Evolutionary conservation across 176 grass and related monocot species (phyloP).

Genomic region (Secale cereale): DNA sequence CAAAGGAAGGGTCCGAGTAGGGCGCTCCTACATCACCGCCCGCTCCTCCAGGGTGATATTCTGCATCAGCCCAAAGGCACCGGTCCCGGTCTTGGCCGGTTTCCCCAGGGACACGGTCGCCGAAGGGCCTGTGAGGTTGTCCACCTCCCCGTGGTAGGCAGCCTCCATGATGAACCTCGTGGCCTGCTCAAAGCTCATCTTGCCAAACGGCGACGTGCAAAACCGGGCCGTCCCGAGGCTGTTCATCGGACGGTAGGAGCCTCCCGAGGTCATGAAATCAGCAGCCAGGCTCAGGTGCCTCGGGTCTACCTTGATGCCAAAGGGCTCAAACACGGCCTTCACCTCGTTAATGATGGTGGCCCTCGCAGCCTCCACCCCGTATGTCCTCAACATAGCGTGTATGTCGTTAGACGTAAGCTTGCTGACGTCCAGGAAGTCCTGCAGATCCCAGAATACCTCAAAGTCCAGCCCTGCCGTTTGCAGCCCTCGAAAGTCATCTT

Average conservation of each 20-base stretch:
- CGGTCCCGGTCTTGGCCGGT: slow-evolving; percentile 76
- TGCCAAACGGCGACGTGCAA: slow-evolving; percentile 80
- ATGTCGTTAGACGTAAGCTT: slow-evolving; percentile 55
- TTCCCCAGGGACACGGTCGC: slow-evolving; percentile 80
- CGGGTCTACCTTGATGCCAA: slow-evolving; percentile 61
- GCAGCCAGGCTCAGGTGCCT: slow-evolving; percentile 79
- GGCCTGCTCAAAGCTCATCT: slow-evolving; percentile 89
- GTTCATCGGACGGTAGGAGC: slow-evolving; percentile 75
- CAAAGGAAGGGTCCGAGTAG: neutral
- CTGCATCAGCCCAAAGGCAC: slow-evolving; percentile 70
- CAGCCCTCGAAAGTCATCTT: neutral
- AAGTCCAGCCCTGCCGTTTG: slow-evolving; percentile 77
- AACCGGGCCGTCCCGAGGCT: slow-evolving; percentile 55
- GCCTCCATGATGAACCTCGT: slow-evolving; percentile 79
- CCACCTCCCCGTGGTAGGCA: slow-evolving; percentile 65
- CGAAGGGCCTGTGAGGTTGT: slow-evolving; percentile 58
- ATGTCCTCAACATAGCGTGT: slow-evolving; percentile 64
- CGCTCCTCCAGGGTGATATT: slow-evolving; percentile 27
- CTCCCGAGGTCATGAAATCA: slow-evolving; percentile 88
- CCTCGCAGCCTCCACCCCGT: slow-evolving; percentile 79
- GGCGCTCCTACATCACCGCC: neutral
- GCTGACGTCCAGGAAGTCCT: slow-evolving; percentile 34
- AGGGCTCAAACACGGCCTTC: slow-evolving; percentile 43
- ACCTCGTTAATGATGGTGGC: slow-evolving; percentile 71
- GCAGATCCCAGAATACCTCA: slow-evolving; percentile 52